Conservation (phyloP, 2,329 filamentous ascomycete species). For the Cercospora sp. region DNA sequence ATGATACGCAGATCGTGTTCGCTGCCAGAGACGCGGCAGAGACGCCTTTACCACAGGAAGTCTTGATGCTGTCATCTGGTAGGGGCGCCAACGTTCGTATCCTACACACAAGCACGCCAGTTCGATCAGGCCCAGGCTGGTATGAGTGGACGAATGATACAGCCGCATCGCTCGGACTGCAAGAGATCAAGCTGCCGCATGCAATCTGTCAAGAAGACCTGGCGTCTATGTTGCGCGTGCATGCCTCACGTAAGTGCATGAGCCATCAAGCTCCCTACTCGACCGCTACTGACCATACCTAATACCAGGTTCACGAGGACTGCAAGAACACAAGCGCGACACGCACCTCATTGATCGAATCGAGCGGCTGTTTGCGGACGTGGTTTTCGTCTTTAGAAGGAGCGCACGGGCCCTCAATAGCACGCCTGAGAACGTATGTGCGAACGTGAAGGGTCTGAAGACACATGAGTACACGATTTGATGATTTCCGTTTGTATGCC, state of each 20-base stretch:
- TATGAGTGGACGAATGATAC: conserved; percentile 13
- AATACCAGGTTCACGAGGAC: conserved; percentile 14
- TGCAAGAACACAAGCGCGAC: conserved; percentile 18
- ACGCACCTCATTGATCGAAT: conserved; percentile 23
- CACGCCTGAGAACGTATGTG: background rate
- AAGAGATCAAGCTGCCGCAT: conserved; percentile 17
- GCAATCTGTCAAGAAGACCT: conserved; percentile 19
- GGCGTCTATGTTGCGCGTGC: conserved; percentile 18
- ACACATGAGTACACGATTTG: conserved; percentile 11
- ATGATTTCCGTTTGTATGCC: conserved; percentile 5
- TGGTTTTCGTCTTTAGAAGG: conserved; percentile 18
- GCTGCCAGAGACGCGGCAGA: conserved; percentile 13
- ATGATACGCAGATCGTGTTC: conserved; percentile 18
- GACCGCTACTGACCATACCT: background rate
- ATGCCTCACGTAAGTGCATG: conserved; percentile 17
- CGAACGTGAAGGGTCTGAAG: conserved; percentile 5
- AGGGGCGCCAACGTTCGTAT: conserved; percentile 14
- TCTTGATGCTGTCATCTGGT: conserved; percentile 13
- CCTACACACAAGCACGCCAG: conserved; percentile 8
- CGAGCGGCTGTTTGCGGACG: conserved; percentile 18
- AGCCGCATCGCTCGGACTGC: conserved; percentile 14
- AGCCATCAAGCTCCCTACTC: background rate
- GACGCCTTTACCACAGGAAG: conserved; percentile 15
- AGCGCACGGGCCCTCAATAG: conserved; percentile 10
- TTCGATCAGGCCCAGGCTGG: conserved; percentile 4